Conservation (phyloP, 2,329 filamentous ascomycete genomes). For the Aureobasidium musti region DNA sequence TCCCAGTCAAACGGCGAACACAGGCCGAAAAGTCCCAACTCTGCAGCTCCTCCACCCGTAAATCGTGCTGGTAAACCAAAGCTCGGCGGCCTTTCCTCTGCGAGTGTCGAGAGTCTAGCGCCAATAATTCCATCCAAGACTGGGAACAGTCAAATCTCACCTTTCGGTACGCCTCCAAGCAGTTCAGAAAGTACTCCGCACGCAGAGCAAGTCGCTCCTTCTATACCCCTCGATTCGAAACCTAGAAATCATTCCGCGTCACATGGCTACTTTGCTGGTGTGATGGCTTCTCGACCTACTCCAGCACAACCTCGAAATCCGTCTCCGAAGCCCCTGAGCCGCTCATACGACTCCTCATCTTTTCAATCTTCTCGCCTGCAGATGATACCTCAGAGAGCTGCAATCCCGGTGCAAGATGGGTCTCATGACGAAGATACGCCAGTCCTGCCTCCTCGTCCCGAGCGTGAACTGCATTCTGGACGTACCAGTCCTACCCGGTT, state of each 20-base stretch:
- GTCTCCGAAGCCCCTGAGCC: constrained; percentile 23
- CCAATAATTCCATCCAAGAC: constrained; percentile 30
- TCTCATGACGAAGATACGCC: constrained; percentile 36
- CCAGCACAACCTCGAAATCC: constrained; percentile 11
- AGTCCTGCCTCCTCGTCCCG: constrained; percentile 39
- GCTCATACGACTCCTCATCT: constrained; percentile 6
- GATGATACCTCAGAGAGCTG: constrained; percentile 1
- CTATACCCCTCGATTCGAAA: constrained; percentile 9
- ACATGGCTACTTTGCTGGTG: constrained; percentile 28
- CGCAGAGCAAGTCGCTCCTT: constrained; percentile 6
- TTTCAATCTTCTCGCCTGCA: constrained; percentile 2
- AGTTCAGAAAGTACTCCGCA: constrained; percentile 61
- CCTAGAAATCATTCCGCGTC: constrained; percentile 9
- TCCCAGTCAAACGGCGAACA: not conserved
- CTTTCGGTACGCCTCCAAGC: constrained; percentile 82
- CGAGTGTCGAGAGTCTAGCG: constrained; percentile 32
- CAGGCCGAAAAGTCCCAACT: constrained; percentile 28
- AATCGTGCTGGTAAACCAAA: constrained; percentile 80
- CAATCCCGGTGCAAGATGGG: constrained; percentile 8
- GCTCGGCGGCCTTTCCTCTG: constrained; percentile 53
- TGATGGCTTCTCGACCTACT: not conserved
- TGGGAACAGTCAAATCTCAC: constrained; percentile 55
- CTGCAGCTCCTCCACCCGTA: constrained; percentile 67
- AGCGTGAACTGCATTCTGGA: constrained; percentile 38
- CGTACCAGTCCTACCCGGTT: constrained; percentile 36